Evolutionary conservation across 192 early-diverging fungal species (phyloP).

Genomic region (Gaertneriomyces semiglobifer): DNA sequence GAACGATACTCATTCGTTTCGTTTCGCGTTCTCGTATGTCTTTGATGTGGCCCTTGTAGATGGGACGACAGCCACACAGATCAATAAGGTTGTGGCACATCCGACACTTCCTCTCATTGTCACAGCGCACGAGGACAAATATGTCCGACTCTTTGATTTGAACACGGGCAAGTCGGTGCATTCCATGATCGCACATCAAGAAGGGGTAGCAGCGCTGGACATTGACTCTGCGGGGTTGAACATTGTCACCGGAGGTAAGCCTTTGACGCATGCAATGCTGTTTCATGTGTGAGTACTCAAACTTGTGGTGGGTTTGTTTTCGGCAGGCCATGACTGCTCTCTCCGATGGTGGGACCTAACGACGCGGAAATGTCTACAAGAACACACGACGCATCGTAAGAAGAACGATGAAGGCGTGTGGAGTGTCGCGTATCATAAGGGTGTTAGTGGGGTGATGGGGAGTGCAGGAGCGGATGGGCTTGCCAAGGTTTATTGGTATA

Average conservation of each 20-base stretch:
- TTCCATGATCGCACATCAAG: slow-evolving; percentile 65
- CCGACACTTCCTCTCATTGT: slow-evolving; percentile 69
- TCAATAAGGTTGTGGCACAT: slow-evolving; percentile 71
- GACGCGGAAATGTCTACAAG: slow-evolving; percentile 64
- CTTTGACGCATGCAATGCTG: too few species aligned
- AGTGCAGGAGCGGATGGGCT: slow-evolving; percentile 26
- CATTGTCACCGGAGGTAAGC: slow-evolving; percentile 62
- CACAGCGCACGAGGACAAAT: slow-evolving; percentile 74
- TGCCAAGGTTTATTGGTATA: slow-evolving; percentile 23
- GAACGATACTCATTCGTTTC: too few species aligned
- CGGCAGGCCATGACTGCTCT: slow-evolving; percentile 68
- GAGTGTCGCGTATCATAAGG: slow-evolving; percentile 27
- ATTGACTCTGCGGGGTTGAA: slow-evolving; percentile 60
- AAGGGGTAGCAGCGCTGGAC: slow-evolving; percentile 63
- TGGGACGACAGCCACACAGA: slow-evolving; percentile 62
- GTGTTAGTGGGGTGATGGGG: slow-evolving; percentile 8
- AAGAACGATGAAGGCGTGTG: slow-evolving; percentile 76
- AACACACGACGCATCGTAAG: slow-evolving; percentile 62
- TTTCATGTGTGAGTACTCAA: too few species aligned
- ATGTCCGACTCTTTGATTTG: slow-evolving; percentile 71
- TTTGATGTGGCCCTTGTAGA: slow-evolving; percentile 40
- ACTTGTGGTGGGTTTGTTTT: not conserved
- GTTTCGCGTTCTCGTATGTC: not conserved
- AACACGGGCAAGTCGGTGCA: slow-evolving; percentile 58
- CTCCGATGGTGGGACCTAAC: slow-evolving; percentile 75